Evolutionary conservation across 805 yeast species (phyloP).

Genomic region (Pichia thaimueangensis): DNA sequence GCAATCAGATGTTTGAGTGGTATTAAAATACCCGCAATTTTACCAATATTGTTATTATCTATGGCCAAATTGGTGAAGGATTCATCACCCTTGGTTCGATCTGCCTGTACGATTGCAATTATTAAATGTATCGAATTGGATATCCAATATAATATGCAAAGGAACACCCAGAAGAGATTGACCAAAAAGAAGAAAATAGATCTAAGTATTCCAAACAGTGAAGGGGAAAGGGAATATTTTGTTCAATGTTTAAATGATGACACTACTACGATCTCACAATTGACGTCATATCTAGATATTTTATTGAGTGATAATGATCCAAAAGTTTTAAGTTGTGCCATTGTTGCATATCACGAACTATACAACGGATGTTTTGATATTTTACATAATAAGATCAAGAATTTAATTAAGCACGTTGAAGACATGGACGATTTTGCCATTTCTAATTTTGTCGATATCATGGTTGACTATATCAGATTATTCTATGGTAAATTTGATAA

Average conservation of each 20-base stretch:
- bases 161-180: slow-evolving; percentile 6
- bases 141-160: slow-evolving; percentile 16
- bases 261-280: slow-evolving; percentile 40
- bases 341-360: slow-evolving; percentile 48
- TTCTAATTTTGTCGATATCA: slow-evolving; percentile 47
- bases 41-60: slow-evolving; percentile 71
- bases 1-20: slow-evolving; percentile 78
- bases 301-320: slow-evolving; percentile 62
- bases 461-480: slow-evolving; percentile 58
- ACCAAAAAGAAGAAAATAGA: background rate
- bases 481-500: slow-evolving; percentile 37
- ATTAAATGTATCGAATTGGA: slow-evolving; percentile 45
- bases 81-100: slow-evolving; percentile 68
- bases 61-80: slow-evolving; percentile 65
- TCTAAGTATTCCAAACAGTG: background rate
- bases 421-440: slow-evolving; percentile 74
- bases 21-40: slow-evolving; percentile 73
- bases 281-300: slow-evolving; percentile 42
- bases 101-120: slow-evolving; percentile 72
- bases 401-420: slow-evolving; percentile 31
- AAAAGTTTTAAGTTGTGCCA: slow-evolving; percentile 62
- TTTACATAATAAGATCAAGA: slow-evolving; percentile 65
- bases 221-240: slow-evolving; percentile 3
- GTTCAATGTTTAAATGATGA: slow-evolving; percentile 19
- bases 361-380: slow-evolving; percentile 54